Percentiles rank a stretch among this genome's conserved stretches.
These are phyloP conservation scores for Martiniozyma abietophila DNA, from an alignment of 805 yeast genomes.

Conservation along the genomic window DNA sequence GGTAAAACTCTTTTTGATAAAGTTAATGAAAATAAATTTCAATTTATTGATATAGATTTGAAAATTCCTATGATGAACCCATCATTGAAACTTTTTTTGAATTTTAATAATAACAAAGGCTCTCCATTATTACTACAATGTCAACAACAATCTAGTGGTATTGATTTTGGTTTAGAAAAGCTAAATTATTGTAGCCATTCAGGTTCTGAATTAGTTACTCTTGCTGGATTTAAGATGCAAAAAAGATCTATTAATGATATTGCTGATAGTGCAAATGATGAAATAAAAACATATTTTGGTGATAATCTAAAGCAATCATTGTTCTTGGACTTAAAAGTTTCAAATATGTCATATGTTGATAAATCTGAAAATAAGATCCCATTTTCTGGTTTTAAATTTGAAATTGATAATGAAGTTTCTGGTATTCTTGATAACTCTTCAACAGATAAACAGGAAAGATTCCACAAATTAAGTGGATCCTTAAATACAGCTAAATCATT, in stretches of 20 bases:
- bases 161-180: constrained; percentile 40
- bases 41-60: constrained; percentile 42
- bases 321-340: constrained; percentile 33
- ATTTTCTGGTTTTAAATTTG: constrained; percentile 33
- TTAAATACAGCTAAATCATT: constrained; percentile 31
- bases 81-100: constrained; percentile 37
- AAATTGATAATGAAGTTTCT: constrained; percentile 38
- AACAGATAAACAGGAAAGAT: constrained; percentile 26
- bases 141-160: constrained; percentile 42
- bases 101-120: constrained; percentile 42
- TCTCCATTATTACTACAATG: constrained; percentile 41
- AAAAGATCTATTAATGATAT: constrained; percentile 47
- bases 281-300: constrained; percentile 51
- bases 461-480: constrained; percentile 29
- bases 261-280: constrained; percentile 44
- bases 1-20: constrained; percentile 38
- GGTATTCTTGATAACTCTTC: constrained; percentile 15
- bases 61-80: constrained; percentile 37
- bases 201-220: constrained; percentile 14
- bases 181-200: constrained; percentile 10
- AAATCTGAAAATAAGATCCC: constrained; percentile 33
- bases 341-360: constrained; percentile 32
- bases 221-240: constrained; percentile 49
- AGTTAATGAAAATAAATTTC: constrained; percentile 42
- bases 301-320: constrained; percentile 51